phyloP scores from a whole-genome alignment of 78 protist species.

The Dictyostelium citrinum region DNA sequence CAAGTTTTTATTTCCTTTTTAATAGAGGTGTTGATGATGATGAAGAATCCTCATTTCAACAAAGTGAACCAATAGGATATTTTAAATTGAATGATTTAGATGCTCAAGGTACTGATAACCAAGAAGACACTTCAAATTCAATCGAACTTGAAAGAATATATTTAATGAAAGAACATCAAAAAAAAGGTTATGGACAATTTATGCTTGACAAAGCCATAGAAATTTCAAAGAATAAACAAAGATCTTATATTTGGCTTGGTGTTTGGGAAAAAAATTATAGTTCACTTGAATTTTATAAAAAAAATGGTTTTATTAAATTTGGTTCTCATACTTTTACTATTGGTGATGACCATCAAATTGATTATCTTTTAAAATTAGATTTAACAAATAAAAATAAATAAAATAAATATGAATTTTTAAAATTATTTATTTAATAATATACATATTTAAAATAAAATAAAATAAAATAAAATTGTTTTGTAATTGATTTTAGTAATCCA shows the following conservation, averaged over 20 bases:
- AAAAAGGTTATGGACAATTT: not conserved
- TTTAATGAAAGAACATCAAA: not conserved
- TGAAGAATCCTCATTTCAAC: not conserved
- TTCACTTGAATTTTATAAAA: not conserved
- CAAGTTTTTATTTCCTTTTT: not conserved
- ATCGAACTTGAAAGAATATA: slow-evolving; percentile 14
- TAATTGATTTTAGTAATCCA: too few species aligned
- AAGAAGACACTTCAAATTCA: not conserved
- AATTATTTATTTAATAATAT: too few species aligned
- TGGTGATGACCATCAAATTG: not conserved
- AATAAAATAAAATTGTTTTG: too few species aligned
- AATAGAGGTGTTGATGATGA: not conserved
- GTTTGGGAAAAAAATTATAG: not conserved
- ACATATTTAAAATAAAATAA: too few species aligned
- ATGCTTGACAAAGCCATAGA: not conserved
- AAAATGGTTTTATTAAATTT: not conserved
- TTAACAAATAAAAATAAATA: not conserved
- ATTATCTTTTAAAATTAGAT: not conserved
- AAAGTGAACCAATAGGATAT: not conserved
- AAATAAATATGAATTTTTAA: not conserved
- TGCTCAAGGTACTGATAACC: not conserved
- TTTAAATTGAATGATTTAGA: not conserved
- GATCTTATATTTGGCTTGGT: not conserved
- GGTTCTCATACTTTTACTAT: not conserved
- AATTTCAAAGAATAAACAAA: not conserved